Evolutionary conservation across 176 grass and related monocot species (phyloP).

Genomic region (Aechmea fasciata): DNA sequence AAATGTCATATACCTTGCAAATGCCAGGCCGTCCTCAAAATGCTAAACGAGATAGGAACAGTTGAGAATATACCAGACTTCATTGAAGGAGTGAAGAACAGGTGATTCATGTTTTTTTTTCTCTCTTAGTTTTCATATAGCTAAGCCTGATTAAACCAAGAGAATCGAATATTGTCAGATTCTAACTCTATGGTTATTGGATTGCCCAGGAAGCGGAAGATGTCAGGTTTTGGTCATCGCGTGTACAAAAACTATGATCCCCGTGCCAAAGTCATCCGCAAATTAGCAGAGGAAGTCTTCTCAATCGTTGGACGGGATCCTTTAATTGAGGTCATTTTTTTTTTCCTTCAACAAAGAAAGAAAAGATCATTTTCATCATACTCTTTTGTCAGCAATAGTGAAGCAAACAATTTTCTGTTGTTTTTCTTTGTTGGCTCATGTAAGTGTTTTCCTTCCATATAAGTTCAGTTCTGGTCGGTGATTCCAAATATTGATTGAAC

Average conservation of each 20-base stretch:
- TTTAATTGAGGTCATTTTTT: constrained; percentile 62
- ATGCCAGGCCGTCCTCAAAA: constrained; percentile 93
- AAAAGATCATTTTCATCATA: no score
- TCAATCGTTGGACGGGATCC: constrained; percentile 93
- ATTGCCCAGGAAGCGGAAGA: constrained; percentile 72
- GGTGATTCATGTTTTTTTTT: constrained; percentile 29
- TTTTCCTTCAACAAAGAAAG: background rate
- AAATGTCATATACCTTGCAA: constrained; percentile 17
- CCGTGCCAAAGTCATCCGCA: constrained; percentile 88
- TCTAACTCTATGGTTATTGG: background rate
- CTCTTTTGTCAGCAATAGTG: no score
- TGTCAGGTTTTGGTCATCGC: constrained; percentile 93
- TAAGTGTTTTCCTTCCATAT: no score
- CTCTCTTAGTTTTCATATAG: background rate
- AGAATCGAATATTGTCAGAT: background rate
- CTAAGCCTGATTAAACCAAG: background rate
- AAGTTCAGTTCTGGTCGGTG: background rate
- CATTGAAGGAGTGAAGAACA: constrained; percentile 95
- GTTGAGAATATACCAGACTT: constrained; percentile 89
- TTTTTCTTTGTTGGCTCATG: no score
- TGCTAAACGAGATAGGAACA: constrained; percentile 88
- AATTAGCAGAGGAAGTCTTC: constrained; percentile 93
- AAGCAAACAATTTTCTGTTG: no score
- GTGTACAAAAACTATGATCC: constrained; percentile 99
- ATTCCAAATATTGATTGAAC: background rate